Conservation (phyloP, 768 basidiomycete species). For the Tricholoma sp. region DNA sequence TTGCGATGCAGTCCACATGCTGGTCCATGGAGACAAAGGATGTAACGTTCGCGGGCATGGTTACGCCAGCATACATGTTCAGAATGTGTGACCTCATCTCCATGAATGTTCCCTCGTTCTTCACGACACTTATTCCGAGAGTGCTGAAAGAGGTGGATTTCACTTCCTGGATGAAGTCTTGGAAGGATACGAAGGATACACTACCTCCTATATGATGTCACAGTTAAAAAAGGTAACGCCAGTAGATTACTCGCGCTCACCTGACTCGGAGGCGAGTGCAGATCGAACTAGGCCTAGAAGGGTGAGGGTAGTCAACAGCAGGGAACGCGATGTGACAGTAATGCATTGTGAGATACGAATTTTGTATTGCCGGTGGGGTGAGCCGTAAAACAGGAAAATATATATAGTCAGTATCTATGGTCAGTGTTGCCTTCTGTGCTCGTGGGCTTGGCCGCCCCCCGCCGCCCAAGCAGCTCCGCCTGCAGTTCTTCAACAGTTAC, state of each 20-base stretch:
- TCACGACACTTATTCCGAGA: neutral
- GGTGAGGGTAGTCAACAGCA: neutral
- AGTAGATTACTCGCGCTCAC: neutral
- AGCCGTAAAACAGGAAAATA: neutral
- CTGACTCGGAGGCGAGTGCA: neutral
- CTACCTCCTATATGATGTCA: neutral
- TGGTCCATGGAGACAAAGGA: neutral
- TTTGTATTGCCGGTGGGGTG: neutral
- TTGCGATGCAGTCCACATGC: neutral
- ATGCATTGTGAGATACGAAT: neutral
- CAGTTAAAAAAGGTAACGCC: neutral
- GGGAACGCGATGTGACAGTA: neutral
- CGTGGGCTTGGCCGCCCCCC: neutral
- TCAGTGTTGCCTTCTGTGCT: neutral
- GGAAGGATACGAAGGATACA: neutral
- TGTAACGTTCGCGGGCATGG: neutral
- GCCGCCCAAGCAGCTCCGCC: neutral
- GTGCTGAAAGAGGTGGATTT: neutral
- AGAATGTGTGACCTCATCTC: neutral
- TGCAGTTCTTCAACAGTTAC: constrained; percentile 11
- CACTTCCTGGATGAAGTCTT: neutral
- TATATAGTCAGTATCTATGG: neutral
- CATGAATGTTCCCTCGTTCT: neutral
- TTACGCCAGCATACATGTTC: neutral
- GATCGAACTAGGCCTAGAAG: neutral